A percentile compares a stretch with the other conserved stretches of the same genome.
phyloP scores from a whole-genome alignment of 176 grass and related monocot species.

The Thalia dealbata region DNA sequence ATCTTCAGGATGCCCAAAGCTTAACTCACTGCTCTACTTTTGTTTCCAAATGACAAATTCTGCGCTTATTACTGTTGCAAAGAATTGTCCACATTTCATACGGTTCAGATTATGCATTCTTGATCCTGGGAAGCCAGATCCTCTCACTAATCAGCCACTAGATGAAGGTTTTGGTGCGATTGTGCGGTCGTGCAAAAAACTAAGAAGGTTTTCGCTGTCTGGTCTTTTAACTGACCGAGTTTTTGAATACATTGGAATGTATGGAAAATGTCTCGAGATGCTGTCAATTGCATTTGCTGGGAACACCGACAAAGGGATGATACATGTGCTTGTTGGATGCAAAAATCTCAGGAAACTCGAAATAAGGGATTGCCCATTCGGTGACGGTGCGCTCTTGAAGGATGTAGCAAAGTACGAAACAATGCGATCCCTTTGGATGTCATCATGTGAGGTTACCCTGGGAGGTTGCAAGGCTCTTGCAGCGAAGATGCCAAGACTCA shows the following conservation, averaged over 20 bases:
- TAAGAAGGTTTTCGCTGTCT: slow-evolving; percentile 56
- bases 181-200: slow-evolving; percentile 42
- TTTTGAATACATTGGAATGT: slow-evolving; percentile 67
- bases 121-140: slow-evolving; percentile 54
- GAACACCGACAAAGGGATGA: slow-evolving; percentile 56
- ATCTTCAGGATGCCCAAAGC: slow-evolving; percentile 57
- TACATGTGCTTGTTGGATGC: slow-evolving; percentile 63
- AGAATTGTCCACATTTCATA: slow-evolving; percentile 72
- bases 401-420: slow-evolving; percentile 70
- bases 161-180: slow-evolving; percentile 85
- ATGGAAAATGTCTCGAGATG: slow-evolving; percentile 66
- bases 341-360: slow-evolving; percentile 65
- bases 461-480: slow-evolving; percentile 72
- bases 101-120: slow-evolving; percentile 72
- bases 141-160: slow-evolving; percentile 39
- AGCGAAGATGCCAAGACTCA: slow-evolving; percentile 56
- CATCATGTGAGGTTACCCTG: slow-evolving; percentile 62
- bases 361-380: slow-evolving; percentile 71
- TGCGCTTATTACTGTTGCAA: slow-evolving; percentile 52
- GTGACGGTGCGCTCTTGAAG: slow-evolving; percentile 59
- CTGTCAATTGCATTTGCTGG: slow-evolving; percentile 90
- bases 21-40: slow-evolving; percentile 70
- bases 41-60: slow-evolving; percentile 88
- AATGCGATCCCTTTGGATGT: slow-evolving; percentile 99
- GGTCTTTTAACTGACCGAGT: slow-evolving; percentile 63